Evolutionary conservation across 352 stramenopile genomes (phyloP).

Genomic region (Globisporangium iwayamae): DNA sequence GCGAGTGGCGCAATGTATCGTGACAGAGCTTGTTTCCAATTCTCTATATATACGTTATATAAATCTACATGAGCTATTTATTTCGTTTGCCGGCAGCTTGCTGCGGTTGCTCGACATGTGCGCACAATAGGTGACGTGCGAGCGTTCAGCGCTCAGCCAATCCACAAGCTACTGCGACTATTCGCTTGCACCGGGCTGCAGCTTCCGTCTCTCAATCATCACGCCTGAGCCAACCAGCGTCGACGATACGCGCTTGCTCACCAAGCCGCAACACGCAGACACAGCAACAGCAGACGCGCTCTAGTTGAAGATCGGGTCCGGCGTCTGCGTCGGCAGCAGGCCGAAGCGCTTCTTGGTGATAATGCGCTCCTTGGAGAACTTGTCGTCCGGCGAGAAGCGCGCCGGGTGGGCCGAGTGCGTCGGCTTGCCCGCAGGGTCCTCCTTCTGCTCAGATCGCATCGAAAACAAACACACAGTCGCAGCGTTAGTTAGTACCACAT

Average conservation of each 20-base stretch:
- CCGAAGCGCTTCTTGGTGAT: slow-evolving; percentile 98
- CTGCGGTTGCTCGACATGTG: background rate
- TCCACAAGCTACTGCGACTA: too few relatives aligned
- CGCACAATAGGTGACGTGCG: slow-evolving; percentile 3
- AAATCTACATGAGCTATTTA: slow-evolving; percentile 21
- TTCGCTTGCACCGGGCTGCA: too few relatives aligned
- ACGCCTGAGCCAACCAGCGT: background rate
- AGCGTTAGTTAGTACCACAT: background rate
- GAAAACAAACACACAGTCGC: background rate
- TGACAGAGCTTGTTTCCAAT: slow-evolving; percentile 4
- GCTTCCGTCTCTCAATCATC: background rate
- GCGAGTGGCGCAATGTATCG: background rate
- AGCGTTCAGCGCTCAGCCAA: background rate
- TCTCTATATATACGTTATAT: slow-evolving; percentile 26
- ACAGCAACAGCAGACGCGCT: slow-evolving; percentile 8
- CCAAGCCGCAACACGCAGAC: background rate
- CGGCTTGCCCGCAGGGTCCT: slow-evolving; percentile 89
- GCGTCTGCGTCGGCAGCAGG: slow-evolving; percentile 94
- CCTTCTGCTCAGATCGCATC: slow-evolving; percentile 73
- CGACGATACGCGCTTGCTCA: too few relatives aligned
- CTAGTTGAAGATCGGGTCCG: slow-evolving; percentile 85
- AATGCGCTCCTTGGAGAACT: slow-evolving; percentile 98
- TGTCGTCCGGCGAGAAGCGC: slow-evolving; percentile 99
- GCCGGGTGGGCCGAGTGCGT: slow-evolving; percentile 97
- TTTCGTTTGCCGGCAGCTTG: background rate